phyloP scores from a whole-genome alignment of 306 rosid genomes.

The Carpinus fangiana region DNA sequence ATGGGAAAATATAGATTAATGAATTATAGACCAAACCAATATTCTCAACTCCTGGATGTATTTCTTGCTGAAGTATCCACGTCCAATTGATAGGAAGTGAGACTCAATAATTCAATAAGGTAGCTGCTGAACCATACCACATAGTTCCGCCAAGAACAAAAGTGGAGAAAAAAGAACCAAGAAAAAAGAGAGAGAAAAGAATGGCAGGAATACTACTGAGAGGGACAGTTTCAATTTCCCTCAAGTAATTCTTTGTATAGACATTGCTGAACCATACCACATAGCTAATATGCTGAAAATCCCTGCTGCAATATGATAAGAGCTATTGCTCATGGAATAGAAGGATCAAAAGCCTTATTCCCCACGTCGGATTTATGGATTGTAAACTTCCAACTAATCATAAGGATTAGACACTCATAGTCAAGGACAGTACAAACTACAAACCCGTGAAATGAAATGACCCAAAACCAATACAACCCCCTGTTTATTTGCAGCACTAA shows the following conservation, averaged over 20 bases:
- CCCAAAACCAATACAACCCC: background rate
- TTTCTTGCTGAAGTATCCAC: constrained; percentile 13
- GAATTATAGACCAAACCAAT: background rate
- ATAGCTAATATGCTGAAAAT: background rate
- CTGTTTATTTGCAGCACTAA: background rate
- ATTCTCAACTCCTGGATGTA: background rate
- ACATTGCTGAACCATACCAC: too few relatives aligned
- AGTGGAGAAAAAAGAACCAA: too few relatives aligned
- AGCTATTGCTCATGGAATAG: background rate
- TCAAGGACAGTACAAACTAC: background rate
- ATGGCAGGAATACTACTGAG: too few relatives aligned
- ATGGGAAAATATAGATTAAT: background rate
- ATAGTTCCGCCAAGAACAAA: constrained; percentile 2
- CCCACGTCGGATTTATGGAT: background rate
- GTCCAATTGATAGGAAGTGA: background rate
- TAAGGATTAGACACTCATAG: background rate
- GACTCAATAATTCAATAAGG: constrained; percentile 4
- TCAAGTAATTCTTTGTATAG: too few relatives aligned
- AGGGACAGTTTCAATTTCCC: too few relatives aligned
- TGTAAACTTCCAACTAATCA: background rate
- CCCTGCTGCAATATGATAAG: background rate
- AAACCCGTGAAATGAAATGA: background rate
- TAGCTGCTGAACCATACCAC: background rate
- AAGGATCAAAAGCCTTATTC: background rate
- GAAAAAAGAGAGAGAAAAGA: too few relatives aligned